Conservation (phyloP, 2,329 filamentous ascomycete genomes). For the Leptographium lundbergii region DNA sequence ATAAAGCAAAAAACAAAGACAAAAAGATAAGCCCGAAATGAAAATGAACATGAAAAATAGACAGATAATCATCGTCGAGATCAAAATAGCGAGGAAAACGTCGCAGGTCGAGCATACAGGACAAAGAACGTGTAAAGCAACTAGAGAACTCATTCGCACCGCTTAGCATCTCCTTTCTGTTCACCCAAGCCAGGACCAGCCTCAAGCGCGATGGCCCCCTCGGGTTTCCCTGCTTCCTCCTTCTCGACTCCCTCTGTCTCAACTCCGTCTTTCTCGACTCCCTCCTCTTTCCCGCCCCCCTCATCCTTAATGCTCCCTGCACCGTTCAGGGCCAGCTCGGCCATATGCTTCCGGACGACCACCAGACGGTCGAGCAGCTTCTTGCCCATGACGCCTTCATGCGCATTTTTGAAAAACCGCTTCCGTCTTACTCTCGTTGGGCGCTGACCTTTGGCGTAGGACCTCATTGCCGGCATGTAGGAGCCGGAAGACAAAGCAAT, state of each 20-base stretch:
- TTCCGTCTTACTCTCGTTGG: too few relatives aligned
- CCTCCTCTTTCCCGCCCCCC: background rate
- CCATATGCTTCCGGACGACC: background rate
- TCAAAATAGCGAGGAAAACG: too few relatives aligned
- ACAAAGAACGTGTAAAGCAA: too few relatives aligned
- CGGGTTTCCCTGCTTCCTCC: background rate
- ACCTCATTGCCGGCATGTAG: background rate
- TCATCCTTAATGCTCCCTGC: background rate
- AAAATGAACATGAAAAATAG: too few relatives aligned
- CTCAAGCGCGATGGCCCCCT: background rate
- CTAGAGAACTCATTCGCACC: too few relatives aligned
- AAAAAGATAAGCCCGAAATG: too few relatives aligned
- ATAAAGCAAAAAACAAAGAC: too few relatives aligned
- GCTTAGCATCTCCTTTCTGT: too few relatives aligned
- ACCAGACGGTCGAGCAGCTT: background rate
- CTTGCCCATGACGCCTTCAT: too few relatives aligned
- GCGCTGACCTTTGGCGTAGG: too few relatives aligned
- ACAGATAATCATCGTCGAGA: too few relatives aligned
- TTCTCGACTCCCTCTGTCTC: background rate
- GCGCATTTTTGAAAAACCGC: background rate
- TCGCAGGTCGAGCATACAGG: too few relatives aligned
- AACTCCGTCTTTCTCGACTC: background rate
- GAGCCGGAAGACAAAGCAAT: background rate
- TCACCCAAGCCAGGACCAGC: background rate
- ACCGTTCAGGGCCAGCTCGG: background rate